Conservation (phyloP, 805 yeast species). For the Debaryomyces castellii region DNA sequence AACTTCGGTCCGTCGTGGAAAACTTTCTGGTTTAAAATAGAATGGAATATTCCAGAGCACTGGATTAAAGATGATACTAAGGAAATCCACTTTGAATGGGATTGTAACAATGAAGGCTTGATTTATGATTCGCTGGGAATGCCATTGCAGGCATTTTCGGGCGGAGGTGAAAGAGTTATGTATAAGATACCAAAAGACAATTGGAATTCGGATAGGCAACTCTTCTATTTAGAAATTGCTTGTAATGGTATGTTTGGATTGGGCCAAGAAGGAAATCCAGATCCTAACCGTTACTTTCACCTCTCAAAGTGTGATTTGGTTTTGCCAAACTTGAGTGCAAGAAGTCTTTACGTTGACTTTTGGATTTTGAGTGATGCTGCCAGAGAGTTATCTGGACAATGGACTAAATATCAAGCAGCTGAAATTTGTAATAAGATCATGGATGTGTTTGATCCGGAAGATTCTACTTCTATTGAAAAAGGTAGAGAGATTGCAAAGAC, state of each 20-base stretch:
- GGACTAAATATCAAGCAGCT: conserved; percentile 84
- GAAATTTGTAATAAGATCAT: conserved; percentile 78
- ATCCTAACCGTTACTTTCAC: conserved; percentile 68
- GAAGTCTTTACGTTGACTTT: conserved; percentile 75
- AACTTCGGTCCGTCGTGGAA: conserved; percentile 95
- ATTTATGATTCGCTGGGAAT: conserved; percentile 65
- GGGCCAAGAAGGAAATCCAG: conserved; percentile 60
- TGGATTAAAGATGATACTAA: conserved; percentile 51
- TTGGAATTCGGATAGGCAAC: conserved; percentile 50
- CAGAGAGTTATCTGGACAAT: conserved; percentile 73
- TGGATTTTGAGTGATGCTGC: conserved; percentile 92
- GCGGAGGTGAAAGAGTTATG: conserved; percentile 78
- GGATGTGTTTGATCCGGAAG: conserved; percentile 76
- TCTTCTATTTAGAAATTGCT: conserved; percentile 81
- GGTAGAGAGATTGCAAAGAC: conserved; percentile 67
- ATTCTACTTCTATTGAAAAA: conserved; percentile 52
- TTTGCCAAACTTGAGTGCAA: conserved; percentile 77
- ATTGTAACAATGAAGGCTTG: conserved; percentile 82
- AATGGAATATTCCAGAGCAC: conserved; percentile 59
- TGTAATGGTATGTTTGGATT: conserved; percentile 93
- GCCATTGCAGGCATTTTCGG: conserved; percentile 83
- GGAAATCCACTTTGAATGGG: conserved; percentile 74
- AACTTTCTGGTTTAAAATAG: conserved; percentile 87
- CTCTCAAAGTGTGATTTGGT: conserved; percentile 73
- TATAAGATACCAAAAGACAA: conserved; percentile 65